Conservation (phyloP, 257 asterid species). For the Solanum raphanifolium region DNA sequence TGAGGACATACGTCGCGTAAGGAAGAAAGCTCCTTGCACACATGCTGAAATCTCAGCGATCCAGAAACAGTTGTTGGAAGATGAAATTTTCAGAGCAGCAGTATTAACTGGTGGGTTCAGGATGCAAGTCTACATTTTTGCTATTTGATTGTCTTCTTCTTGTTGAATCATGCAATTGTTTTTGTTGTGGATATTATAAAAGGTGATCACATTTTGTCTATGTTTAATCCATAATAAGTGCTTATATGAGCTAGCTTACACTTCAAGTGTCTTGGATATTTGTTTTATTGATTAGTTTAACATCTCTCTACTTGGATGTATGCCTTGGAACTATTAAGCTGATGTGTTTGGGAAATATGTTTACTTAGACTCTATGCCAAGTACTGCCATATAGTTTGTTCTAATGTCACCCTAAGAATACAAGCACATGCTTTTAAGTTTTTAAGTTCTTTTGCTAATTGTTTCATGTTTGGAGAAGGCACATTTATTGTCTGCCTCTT, state of each 20-base stretch:
- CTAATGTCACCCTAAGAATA: background rate
- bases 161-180: background rate
- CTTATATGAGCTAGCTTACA: background rate
- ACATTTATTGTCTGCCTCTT: background rate
- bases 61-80: conserved; percentile 52
- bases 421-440: background rate
- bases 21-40: conserved; percentile 91
- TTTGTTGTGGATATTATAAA: background rate
- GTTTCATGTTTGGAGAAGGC: background rate
- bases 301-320: background rate
- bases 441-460: background rate
- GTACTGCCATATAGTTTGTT: background rate
- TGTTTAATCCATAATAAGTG: background rate
- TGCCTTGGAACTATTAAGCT: background rate
- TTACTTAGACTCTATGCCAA: background rate
- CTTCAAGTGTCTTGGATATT: background rate
- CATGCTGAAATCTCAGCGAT: conserved; percentile 59
- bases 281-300: background rate
- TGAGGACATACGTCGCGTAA: conserved; percentile 66
- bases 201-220: background rate
- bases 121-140: background rate
- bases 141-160: background rate
- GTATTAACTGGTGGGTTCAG: conserved; percentile 45
- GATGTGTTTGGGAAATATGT: background rate
- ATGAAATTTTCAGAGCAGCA: conserved; percentile 48